Conservation (phyloP, 2,329 filamentous ascomycete species). For the Botrytis sinoallii region DNA sequence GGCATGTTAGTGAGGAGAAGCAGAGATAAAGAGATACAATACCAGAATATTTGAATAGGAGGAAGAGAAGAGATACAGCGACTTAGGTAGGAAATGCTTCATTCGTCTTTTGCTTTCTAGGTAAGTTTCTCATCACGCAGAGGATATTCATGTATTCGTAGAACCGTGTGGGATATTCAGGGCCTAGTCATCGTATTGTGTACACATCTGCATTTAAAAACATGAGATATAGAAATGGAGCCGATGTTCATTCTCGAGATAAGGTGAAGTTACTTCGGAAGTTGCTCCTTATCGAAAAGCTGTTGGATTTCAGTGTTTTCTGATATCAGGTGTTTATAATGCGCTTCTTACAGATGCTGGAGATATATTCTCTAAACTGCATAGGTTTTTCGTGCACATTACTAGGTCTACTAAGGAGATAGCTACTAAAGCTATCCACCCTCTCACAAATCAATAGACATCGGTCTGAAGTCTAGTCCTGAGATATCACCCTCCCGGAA, state of each 20-base stretch:
- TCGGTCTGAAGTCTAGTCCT: background rate
- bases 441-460: background rate
- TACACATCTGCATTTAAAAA: fast-evolving
- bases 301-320: background rate
- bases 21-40: no score
- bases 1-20: no score
- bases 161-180: no score
- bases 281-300: background rate
- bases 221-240: fast-evolving
- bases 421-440: fast-evolving
- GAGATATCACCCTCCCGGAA: fast-evolving
- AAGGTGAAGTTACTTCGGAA: background rate
- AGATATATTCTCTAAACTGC: background rate
- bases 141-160: no score
- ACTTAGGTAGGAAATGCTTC: no score
- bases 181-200: background rate
- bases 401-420: background rate
- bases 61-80: no score
- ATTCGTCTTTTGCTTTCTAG: no score
- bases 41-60: no score
- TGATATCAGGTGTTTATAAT: fast-evolving
- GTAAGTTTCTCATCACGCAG: no score
- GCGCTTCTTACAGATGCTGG: background rate
- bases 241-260: background rate
- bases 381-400: fast-evolving